Evolutionary conservation across 2,329 filamentous ascomycete species (phyloP).

Genomic region (Talaromyces albobiverticillius): DNA sequence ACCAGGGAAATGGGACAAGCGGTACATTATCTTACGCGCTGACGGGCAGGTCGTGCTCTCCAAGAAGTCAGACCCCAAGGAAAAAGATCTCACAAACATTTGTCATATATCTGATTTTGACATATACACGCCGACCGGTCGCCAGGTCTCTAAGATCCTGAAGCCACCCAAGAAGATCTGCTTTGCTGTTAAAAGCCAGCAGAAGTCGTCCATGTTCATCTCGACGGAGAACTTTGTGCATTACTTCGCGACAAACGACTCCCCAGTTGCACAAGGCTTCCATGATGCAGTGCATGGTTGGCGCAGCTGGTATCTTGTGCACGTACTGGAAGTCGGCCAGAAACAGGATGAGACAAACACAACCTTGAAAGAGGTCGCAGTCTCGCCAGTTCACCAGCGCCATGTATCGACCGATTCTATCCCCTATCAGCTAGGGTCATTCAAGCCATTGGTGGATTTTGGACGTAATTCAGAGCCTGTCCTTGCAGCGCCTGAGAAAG

Average conservation of each 20-base stretch:
- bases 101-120: constrained; percentile 92
- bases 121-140: constrained; percentile 73
- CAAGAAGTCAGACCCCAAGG: constrained; percentile 58
- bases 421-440: constrained; percentile 63
- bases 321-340: constrained; percentile 61
- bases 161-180: constrained; percentile 82
- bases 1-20: constrained; percentile 84
- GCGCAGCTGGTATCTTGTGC: constrained; percentile 89
- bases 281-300: constrained; percentile 71
- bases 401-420: constrained; percentile 17
- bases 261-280: constrained; percentile 64
- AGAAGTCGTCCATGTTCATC: constrained; percentile 80
- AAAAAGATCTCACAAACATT: constrained; percentile 66
- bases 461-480: constrained; percentile 54
- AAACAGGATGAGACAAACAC: constrained; percentile 25
- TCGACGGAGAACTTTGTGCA: constrained; percentile 85
- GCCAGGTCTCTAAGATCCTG: constrained; percentile 66
- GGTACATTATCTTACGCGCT: constrained; percentile 68
- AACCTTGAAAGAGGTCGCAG: constrained; percentile 23
- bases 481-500: constrained; percentile 1
- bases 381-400: constrained; percentile 18
- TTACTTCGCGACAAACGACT: constrained; percentile 82
- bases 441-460: constrained; percentile 66
- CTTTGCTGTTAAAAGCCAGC: constrained; percentile 87
- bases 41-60: constrained; percentile 70